Base-by-base conservation (phyloP, 2,329 filamentous ascomycete genomes). In the Macrophomina pseudophaseolina region DNA sequence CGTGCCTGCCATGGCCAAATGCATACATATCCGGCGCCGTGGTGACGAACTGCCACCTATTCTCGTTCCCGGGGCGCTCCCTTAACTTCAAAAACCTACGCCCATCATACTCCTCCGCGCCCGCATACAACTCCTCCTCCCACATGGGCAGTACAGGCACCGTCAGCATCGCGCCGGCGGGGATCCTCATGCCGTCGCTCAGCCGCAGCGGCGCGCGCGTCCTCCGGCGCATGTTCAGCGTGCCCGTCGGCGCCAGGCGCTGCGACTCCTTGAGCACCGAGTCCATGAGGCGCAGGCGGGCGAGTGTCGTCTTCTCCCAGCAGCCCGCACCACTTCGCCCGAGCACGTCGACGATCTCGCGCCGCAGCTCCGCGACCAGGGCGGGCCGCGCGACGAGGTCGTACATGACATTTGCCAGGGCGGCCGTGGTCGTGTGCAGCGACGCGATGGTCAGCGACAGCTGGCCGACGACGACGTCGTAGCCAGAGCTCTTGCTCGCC, bases 1-100 rank as follows among this genome's bases (percentile, higher is more conserved):
- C 72, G 62, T 77, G 74, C 3, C 68, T 59, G 1, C 75, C 75
- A 53, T 76, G 76, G 0, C 75, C 75, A 54, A 74, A 77, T 1
- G 74, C 64, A 32, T 40, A 28, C 32, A 51, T 40, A 28, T 63
- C 48, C 8, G n/a, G 23, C 14, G 32, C 18, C 30, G 59, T 51
- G 7, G 30, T 35, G 11, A 52, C 44, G n/a, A 70, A 72, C 9
- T 70, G 66, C 14, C 46, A 51, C 30, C 72, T 74, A 6, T 67
- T 71, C 2, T 70, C 73, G 33, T 42, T 23, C 1, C 53, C 53
- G 4, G 53, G 53, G 74, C 71, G 44, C 74, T 68, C 51, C 9
- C 59, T 14, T 14, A 40, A 30, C 32, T 35, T 38, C 2, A 30
- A 30, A 14, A 56, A 66, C 9, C 60, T 48, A 1, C 49, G 46